Base-by-base conservation (phyloP, 148 eudicot species). In the Cornus florida region DNA sequence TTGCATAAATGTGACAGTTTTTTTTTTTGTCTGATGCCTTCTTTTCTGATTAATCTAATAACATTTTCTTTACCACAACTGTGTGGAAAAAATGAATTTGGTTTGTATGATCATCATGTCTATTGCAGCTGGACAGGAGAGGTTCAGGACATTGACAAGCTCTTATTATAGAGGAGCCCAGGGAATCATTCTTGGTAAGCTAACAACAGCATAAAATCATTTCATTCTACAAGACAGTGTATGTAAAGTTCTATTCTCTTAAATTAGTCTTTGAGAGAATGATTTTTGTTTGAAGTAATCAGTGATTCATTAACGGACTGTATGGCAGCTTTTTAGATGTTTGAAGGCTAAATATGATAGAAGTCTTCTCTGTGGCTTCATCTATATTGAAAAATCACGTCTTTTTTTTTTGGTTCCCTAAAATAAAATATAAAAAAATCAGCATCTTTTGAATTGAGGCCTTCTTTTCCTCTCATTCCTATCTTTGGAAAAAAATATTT, bases 121-220 rank as follows among this genome's bases (percentile, higher is more conserved):
- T 82, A 68, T 85, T 88, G 89, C 97, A 94, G 98, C 98, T 82
- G 98, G 98, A 78, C 98, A 94, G 68, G 98, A 94, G 89, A 89
- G 89, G 85, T 94, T 92, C 85, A 94, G 98, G 83, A 92, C 98
- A 60, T 71, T 94, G 81, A 94, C 97, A 75, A 94, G 88, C 87
- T 94, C 98, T 39, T 94, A 94, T 76, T 92, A 94, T 59, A 88
- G 98, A 88, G 94, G 97, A 13, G 92, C 97, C 64, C 98, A 94
- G 35, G 98, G 97, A 75, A 92, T 94, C 23, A 86, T 94, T 89
- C 91, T 94, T 43, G 98, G 98, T 94, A 87, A 68, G 90, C 28
- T 13, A 20, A 64, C 39, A 19, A 71, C 68, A 20, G 17, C 35
- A 19, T 20, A 72, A 46, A 31, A 38, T 33, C 20, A 8, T 32